Base-by-base conservation (phyloP, 768 basidiomycete species). In the Pleurotus ostreatus region DNA sequence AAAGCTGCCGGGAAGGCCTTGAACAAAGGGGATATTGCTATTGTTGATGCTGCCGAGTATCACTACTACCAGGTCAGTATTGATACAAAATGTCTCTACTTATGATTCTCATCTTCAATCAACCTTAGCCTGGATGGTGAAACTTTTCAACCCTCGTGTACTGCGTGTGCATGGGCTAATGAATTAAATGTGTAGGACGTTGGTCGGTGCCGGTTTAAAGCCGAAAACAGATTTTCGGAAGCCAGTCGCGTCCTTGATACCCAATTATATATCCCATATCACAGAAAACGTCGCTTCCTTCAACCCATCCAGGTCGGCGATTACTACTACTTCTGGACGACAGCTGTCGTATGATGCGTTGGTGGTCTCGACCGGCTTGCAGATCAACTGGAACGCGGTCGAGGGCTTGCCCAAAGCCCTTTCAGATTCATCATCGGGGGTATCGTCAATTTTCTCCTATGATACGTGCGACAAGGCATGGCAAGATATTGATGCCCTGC, bases 391-490 rank as follows among this genome's bases (percentile, higher is more conserved):
- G 80, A 78, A 82, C 59, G 81, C 74, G 22, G 85, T 98, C 60
- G 63, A 77, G 54, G 92, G 93, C 51, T 76, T 99, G 4, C 67
- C 81, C 15, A 76, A 80, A 57, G 96, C 93, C 0, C 79, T 99
- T 16, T 77, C 79, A n/a, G 84, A 94, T 65, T 80, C 88, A 11
- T 68, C 73, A 5, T 89, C 89, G 1, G 88, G 89, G 2, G 94
- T 99, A 30, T 92, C 93, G 6, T 89, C 90, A 7, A 97, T 97
- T 59, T 98, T 98, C 73, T 89, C 89, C 0, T 92, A 92, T 69
- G 82, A 89, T 54, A 88, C 91, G 4, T 91, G 88, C 65, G 93
- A 97, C 72, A 94, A 93, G 71, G 83, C 84, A 13, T 96, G 92
- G 92, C 71, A 77, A 41, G 86, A 94, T 62, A 86, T 98, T 45